Evolutionary conservation across 1,139 yeast species (phyloP), one percentile per base, ranked within the genome.

Genomic region (Meyerozyma athensensis): DNA sequence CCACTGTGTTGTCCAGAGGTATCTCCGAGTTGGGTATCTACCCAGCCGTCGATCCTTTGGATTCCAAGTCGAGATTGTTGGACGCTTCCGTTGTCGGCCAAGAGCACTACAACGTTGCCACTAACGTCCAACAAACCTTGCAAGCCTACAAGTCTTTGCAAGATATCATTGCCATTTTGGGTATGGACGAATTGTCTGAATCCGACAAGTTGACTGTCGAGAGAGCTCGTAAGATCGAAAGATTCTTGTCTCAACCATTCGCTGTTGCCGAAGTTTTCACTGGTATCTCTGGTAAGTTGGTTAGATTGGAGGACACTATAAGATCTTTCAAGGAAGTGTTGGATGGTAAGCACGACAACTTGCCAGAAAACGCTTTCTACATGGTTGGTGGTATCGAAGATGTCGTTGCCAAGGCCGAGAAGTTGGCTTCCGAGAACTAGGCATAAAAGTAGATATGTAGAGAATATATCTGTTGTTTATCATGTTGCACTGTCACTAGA

Each of bases 31-130:
- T 92, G 74, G 98, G 98, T 89, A 92, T 92, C 71, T 92, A 92
- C 89, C 98, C 98, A 68, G 98, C 98, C 66, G 98, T 92, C 79
- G 98, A 92, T 77, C 98, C 98, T 66, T 86, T 92, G 73, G 98
- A 92, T 76, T 92, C 98, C 65, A 92, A 86, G 76, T 92, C 98
- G 49, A 90, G 98, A 84, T 86, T 92, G 72, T 83, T 92, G 69
- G 98, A 92, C 69, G 96, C 82, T 61, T 67, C 96, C 51, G 95
- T 92, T 62, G 96, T 92, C 60, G 98, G 98, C 72, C 86, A 87
- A 74, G 98, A 92, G 77, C 98, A 92, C 77, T 92, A 92, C 77
- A 84, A 82, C 56, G 90, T 85, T 68, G 98, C 98, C 52, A 77
- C 95, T 55, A 67, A 73, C 63, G 98, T 92, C 56, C 98, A 92